A percentile compares a stretch with the other conserved stretches of the same genome.
Evolutionary conservation across 306 rosid species (phyloP).

Genomic region (Sophora flavescens): DNA sequence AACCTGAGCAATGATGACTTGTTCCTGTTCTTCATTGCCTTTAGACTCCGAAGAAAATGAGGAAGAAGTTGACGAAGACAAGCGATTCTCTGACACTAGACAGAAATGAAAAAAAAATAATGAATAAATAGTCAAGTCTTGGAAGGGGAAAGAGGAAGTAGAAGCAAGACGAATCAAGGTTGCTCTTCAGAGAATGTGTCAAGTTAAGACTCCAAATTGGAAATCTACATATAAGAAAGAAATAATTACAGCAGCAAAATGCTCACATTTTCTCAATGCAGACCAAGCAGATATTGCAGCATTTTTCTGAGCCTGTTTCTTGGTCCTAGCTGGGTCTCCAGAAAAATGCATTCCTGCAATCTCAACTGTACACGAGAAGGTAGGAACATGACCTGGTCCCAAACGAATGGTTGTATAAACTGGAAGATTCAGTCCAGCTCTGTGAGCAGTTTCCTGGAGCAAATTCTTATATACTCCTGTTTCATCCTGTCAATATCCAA

Average conservation of each 20-base stretch:
- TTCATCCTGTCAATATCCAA: constrained; percentile 63
- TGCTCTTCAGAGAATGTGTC: constrained; percentile 30
- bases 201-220: constrained; percentile 32
- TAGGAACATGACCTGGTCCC: constrained; percentile 74
- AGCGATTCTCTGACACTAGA: constrained; percentile 69
- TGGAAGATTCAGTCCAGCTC: constrained; percentile 87
- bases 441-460: constrained; percentile 91
- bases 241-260: constrained; percentile 29
- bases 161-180: constrained; percentile 11
- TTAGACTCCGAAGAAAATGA: constrained; percentile 53
- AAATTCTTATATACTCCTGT: constrained; percentile 89
- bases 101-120: constrained; percentile 41
- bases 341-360: constrained; percentile 77
- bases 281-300: constrained; percentile 91
- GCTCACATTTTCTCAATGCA: constrained; percentile 71
- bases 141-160: constrained; percentile 9
- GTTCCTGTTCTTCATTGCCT: constrained; percentile 75
- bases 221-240: constrained; percentile 27
- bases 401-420: constrained; percentile 71
- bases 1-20: constrained; percentile 67
- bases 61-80: constrained; percentile 50
- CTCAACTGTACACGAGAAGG: constrained; percentile 78
- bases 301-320: constrained; percentile 91
- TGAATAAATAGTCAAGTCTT: constrained; percentile 32
- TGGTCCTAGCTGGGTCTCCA: constrained; percentile 76